phyloP scores from a whole-genome alignment of 2,329 filamentous ascomycete genomes.

The Falciphora oryzae region DNA sequence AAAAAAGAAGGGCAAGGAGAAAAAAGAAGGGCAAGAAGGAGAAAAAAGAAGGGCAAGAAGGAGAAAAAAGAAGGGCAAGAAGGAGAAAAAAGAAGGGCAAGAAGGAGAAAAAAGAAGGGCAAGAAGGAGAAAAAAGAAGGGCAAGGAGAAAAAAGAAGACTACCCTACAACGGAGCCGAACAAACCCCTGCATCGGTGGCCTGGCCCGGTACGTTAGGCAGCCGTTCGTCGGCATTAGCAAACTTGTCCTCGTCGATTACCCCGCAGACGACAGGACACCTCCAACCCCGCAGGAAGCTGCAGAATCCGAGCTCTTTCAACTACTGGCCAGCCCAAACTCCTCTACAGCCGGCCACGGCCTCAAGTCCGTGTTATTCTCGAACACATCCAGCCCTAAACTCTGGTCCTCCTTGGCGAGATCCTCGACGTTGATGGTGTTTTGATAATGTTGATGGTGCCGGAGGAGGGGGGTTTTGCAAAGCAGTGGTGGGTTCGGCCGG shows the following conservation, averaged over 20 bases:
- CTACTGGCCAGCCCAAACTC: constrained; percentile 8
- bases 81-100: no score
- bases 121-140: no score
- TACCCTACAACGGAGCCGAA: not conserved
- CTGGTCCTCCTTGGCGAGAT: constrained; percentile 13
- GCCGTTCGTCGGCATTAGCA: not conserved
- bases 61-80: no score
- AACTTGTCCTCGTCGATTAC: constrained; percentile 1
- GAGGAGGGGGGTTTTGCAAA: no score
- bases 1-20: no score
- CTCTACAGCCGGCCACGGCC: constrained; percentile 1
- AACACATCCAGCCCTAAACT: constrained; percentile 14
- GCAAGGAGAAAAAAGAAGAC: not conserved
- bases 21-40: no score
- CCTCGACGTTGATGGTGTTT: constrained; percentile 17
- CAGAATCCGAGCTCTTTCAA: not conserved
- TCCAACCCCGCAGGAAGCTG: not conserved
- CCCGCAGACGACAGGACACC: not conserved
- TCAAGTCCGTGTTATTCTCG: constrained; percentile 15
- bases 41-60: no score
- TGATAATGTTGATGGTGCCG: no score
- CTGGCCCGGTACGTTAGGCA: constrained; percentile 3
- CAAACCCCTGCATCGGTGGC: constrained; percentile 10
- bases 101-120: no score
- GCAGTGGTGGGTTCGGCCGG: no score